Percentiles rank a stretch among this genome's conserved stretches.
Conservation (phyloP, 208 protist genomes). For the Polymyxa betae region DNA sequence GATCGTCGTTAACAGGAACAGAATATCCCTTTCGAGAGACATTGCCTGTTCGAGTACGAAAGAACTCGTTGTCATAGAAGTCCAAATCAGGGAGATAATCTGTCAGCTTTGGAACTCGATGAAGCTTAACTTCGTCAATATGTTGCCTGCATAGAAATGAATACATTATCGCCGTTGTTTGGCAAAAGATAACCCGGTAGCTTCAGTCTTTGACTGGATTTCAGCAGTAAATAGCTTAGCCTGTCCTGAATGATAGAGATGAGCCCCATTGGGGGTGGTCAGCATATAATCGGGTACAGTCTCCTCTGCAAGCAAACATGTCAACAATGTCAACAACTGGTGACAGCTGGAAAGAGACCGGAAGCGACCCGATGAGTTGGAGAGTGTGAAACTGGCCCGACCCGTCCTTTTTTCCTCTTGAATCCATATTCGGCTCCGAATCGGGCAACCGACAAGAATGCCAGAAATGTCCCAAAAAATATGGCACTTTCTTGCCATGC, state of each 20-base stretch:
- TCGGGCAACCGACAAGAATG: neutral
- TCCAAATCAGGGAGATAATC: conserved; percentile 36
- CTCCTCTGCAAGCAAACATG: neutral
- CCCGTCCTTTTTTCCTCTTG: neutral
- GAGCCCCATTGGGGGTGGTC: neutral
- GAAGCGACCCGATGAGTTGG: neutral
- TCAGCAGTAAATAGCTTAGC: conserved; percentile 20
- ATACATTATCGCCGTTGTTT: neutral
- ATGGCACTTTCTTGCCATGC: neutral
- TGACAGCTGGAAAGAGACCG: neutral
- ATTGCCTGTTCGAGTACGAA: conserved; percentile 31
- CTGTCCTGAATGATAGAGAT: conserved; percentile 49
- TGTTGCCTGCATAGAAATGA: neutral
- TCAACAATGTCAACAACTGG: neutral
- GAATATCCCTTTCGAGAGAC: neutral
- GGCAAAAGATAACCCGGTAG: neutral
- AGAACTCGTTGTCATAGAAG: conserved; percentile 49
- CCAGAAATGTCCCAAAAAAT: neutral
- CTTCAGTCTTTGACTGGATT: neutral
- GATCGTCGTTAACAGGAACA: conserved; percentile 27
- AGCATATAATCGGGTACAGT: neutral
- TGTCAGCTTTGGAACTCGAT: neutral
- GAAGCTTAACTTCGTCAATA: conserved; percentile 21
- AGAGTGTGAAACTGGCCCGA: neutral
- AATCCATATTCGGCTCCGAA: neutral